Percentiles rank a stretch among this genome's conserved stretches.
phyloP scores from a whole-genome alignment of 495 filamentous ascomycete species.

The Chaetomidium leptoderma region DNA sequence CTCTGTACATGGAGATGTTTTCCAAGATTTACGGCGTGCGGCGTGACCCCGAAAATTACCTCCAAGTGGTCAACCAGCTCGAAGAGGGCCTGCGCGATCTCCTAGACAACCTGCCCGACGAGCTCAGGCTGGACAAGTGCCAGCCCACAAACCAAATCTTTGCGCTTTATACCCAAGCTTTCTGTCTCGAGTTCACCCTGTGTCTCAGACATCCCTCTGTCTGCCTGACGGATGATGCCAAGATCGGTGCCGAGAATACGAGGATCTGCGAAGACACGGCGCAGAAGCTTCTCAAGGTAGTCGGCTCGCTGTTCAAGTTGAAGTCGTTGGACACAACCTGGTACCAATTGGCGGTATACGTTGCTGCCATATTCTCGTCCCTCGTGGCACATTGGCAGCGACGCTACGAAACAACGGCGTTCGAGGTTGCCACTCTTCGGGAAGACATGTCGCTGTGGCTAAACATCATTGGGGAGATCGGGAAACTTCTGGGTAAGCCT shows the following conservation, averaged over 20 bases:
- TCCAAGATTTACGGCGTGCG: constrained; percentile 64
- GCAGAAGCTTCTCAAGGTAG: constrained; percentile 56
- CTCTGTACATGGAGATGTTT: constrained; percentile 66
- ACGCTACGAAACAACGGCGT: constrained; percentile 50
- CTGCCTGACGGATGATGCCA: constrained; percentile 55
- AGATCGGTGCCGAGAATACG: constrained; percentile 61
- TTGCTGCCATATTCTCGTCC: constrained; percentile 68
- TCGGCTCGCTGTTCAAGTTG: constrained; percentile 53
- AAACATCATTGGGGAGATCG: constrained; percentile 61
- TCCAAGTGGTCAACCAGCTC: constrained; percentile 55
- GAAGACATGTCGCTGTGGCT: constrained; percentile 68
- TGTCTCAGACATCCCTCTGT: constrained; percentile 68
- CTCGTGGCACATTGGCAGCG: constrained; percentile 67
- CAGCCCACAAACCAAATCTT: constrained; percentile 51
- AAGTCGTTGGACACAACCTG: constrained; percentile 78
- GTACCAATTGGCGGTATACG: constrained; percentile 65
- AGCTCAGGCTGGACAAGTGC: constrained; percentile 46
- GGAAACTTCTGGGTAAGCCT: constrained; percentile 56
- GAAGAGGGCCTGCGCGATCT: constrained; percentile 57
- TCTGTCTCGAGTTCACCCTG: constrained; percentile 46
- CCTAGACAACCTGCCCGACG: constrained; percentile 53
- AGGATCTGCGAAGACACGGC: constrained; percentile 63
- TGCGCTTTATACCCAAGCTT: constrained; percentile 46
- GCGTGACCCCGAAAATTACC: constrained; percentile 54
- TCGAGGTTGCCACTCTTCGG: constrained; percentile 53